A percentile compares a stretch with the other conserved stretches of the same genome.
phyloP scores from a whole-genome alignment of 31 red algal genomes.

The Odonthalia washingtoniensis region DNA sequence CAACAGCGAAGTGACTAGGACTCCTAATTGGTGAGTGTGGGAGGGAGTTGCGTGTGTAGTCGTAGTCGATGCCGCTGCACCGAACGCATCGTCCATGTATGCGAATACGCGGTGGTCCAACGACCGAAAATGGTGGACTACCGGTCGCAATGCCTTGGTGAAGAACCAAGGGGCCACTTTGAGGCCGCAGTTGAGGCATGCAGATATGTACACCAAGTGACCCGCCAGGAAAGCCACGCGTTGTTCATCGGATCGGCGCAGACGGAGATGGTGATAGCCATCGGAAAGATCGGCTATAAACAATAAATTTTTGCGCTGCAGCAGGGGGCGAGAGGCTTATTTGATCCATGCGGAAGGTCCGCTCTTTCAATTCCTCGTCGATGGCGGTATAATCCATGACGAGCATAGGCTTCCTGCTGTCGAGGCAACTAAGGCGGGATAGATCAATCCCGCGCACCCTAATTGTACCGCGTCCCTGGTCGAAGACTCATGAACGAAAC shows the following conservation, averaged over 20 bases:
- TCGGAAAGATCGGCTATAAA: slow-evolving; percentile 23
- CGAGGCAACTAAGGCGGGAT: neutral
- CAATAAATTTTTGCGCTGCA: neutral
- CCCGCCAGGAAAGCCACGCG: slow-evolving; percentile 24
- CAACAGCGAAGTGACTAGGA: slow-evolving; percentile 6
- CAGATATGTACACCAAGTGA: neutral
- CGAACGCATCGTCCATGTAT: slow-evolving; percentile 33
- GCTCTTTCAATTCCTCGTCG: slow-evolving; percentile 27
- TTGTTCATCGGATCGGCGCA: slow-evolving; percentile 30
- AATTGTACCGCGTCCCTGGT: slow-evolving; percentile 2
- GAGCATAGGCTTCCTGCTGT: neutral
- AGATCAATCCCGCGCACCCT: neutral
- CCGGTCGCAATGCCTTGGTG: slow-evolving; percentile 42
- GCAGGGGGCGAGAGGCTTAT: slow-evolving; percentile 9
- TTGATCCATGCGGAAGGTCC: slow-evolving; percentile 40
- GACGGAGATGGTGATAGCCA: slow-evolving; percentile 39
- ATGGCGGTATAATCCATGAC: slow-evolving; percentile 37
- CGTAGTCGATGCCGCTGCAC: neutral
- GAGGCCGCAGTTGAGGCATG: slow-evolving; percentile 31
- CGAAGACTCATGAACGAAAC: neutral
- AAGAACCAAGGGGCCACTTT: slow-evolving; percentile 27
- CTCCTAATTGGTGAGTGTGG: slow-evolving; percentile 13
- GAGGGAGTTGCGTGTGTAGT: neutral
- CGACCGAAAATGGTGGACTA: slow-evolving; percentile 13
- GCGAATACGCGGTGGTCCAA: slow-evolving; percentile 22